Percentiles rank a stretch among this genome's conserved stretches.
Conservation (phyloP, 2,329 filamentous ascomycete genomes). For the Colletotrichum paranaense region DNA sequence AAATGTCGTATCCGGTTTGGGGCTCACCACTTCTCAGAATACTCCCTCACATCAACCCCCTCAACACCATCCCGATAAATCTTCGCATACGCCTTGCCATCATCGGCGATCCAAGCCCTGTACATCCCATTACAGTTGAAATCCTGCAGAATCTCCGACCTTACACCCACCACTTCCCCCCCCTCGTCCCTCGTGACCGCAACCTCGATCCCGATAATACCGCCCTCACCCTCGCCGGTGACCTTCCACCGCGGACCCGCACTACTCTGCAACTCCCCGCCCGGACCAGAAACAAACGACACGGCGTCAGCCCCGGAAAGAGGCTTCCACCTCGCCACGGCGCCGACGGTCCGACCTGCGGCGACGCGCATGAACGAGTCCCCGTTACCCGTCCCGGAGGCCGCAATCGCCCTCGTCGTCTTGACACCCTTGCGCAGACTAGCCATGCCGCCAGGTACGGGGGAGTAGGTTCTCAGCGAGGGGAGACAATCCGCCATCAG, state of each 20-base stretch:
- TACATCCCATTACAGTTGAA: conserved; percentile 93
- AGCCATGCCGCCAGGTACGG: conserved; percentile 34
- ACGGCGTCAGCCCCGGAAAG: conserved; percentile 68
- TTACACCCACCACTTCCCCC: conserved; percentile 53
- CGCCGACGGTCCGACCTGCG: conserved; percentile 78
- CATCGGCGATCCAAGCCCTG: conserved; percentile 77
- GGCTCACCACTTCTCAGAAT: conserved; percentile 20
- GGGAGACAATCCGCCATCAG: conserved; percentile 72
- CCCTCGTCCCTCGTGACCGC: conserved; percentile 57
- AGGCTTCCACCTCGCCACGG: conserved; percentile 74
- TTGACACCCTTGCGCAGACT: conserved; percentile 13
- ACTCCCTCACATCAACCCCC: conserved; percentile 28
- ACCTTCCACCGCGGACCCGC: conserved; percentile 79
- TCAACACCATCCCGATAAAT: conserved; percentile 58
- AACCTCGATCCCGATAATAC: conserved; percentile 84
- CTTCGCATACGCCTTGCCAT: conserved; percentile 67
- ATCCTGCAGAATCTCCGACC: conserved; percentile 74
- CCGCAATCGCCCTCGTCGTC: conserved; percentile 61
- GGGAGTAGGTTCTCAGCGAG: conserved; percentile 54
- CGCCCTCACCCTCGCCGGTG: conserved; percentile 84
- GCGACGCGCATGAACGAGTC: conserved; percentile 84
- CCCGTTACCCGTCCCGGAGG: conserved; percentile 88
- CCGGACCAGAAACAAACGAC: conserved; percentile 73
- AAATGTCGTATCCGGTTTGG: neutral
- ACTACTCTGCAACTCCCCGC: conserved; percentile 79